phyloP scores from a whole-genome alignment of 345 rosid species.

The Populus simonii region DNA sequence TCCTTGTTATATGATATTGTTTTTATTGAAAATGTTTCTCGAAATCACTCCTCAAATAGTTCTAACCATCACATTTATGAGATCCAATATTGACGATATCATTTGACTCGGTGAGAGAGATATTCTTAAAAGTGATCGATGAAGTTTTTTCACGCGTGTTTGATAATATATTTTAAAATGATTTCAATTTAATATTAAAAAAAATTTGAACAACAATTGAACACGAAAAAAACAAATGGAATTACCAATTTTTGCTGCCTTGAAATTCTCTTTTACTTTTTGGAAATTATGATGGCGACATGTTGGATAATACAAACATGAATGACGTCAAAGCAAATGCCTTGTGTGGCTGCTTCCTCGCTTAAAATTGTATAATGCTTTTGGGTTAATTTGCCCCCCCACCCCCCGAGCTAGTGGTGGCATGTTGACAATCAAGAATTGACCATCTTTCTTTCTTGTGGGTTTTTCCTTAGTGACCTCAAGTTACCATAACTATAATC shows the following conservation, averaged over 20 bases:
- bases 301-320: background rate
- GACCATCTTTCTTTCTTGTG: background rate
- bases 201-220: background rate
- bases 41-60: no score
- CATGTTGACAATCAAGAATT: background rate
- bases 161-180: no score
- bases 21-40: no score
- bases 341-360: background rate
- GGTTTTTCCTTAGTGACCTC: background rate
- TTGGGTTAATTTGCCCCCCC: background rate
- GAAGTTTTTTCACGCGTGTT: no score
- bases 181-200: no score
- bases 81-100: no score
- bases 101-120: no score
- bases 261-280: background rate
- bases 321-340: background rate
- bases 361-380: background rate
- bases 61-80: no score
- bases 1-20: background rate
- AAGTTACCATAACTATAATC: background rate
- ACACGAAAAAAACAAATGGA: background rate
- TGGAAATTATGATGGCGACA: background rate
- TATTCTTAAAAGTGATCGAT: no score
- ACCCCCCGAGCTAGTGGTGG: background rate
- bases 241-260: background rate